A percentile compares a stretch with the other conserved stretches of the same genome.
phyloP scores from a whole-genome alignment of 495 filamentous ascomycete genomes.

The Trichoderma erinaceum region DNA sequence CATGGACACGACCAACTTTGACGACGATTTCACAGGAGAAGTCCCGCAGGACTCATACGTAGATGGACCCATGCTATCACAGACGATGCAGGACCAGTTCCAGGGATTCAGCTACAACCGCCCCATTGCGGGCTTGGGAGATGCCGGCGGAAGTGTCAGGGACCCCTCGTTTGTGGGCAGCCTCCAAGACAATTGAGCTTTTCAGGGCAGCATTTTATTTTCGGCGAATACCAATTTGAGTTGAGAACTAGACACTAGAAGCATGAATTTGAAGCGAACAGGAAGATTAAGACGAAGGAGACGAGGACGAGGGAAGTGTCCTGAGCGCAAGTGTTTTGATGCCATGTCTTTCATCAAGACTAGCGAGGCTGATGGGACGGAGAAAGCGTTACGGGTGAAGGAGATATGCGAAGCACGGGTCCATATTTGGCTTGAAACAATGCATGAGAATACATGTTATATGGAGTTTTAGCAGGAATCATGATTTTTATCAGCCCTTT shows the following conservation, averaged over 20 bases:
- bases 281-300: neutral
- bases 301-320: neutral
- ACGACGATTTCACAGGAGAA: conserved; percentile 84
- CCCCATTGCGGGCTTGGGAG: conserved; percentile 86
- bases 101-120: conserved; percentile 95
- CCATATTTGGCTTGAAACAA: neutral
- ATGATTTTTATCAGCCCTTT: neutral
- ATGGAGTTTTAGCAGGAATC: neutral
- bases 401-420: neutral
- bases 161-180: conserved; percentile 61
- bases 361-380: neutral
- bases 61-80: conserved; percentile 83
- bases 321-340: no score
- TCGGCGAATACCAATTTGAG: conserved; percentile 10
- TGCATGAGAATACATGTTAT: conserved; percentile 1
- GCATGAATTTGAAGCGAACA: neutral
- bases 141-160: conserved; percentile 88
- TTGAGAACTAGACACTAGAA: conserved; percentile 11
- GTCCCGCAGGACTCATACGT: conserved; percentile 87
- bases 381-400: neutral
- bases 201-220: neutral
- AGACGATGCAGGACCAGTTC: conserved; percentile 95
- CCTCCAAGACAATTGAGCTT: conserved; percentile 33
- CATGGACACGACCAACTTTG: conserved; percentile 88
- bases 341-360: no score